Evolutionary conservation across 1,139 yeast genomes (phyloP), one percentile per base, ranked within the genome.

Genomic region (Spathaspora sp.): DNA sequence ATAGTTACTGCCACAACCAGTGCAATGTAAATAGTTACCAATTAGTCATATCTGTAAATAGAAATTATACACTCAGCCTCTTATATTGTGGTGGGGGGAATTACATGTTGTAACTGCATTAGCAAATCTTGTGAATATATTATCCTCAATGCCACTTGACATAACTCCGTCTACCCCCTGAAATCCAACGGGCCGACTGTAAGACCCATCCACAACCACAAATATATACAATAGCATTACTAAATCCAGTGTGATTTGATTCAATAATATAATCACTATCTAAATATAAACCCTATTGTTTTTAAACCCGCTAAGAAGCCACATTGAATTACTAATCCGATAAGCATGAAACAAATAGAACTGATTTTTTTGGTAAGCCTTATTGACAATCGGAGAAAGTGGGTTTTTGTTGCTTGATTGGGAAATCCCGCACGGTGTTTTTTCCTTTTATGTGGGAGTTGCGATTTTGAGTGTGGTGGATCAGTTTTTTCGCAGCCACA

Each of bases 271-370:
- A 11, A 6, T 31, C 17, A 13, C 36, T 13, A 31, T n/a, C 18
- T 31, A 15, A 31, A 31, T 15, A 15, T 31, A 31, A 15, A 13
- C 36, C 13, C 8, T 31, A 31, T 31, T 31, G 36, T 31, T 31
- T 31, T 8, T 4, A 15, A 31, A 13, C 11, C 18, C 4, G 4
- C 18, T 13, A 31, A 4, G 36, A 15, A 13, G 36, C 36, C 36
- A 31, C 36, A 31, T 31, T 31, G 36, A 13, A 13, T 31, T 31
- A 31, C 36, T 31, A 31, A 31, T 31, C 36, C 36, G 36, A 31
- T 31, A 31, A 31, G 36, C n/a, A 13, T 13, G 36, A 27, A 27
- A 27, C 13, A 27, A 27, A 27, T 27, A 10, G 13, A 27, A 31
- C 36, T 31, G 18, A 13, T 13, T 2, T 27, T 25, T 27, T 27